phyloP scores from a whole-genome alignment of 2,329 filamentous ascomycete genomes.

The Calonectria pseudoturangicola region DNA sequence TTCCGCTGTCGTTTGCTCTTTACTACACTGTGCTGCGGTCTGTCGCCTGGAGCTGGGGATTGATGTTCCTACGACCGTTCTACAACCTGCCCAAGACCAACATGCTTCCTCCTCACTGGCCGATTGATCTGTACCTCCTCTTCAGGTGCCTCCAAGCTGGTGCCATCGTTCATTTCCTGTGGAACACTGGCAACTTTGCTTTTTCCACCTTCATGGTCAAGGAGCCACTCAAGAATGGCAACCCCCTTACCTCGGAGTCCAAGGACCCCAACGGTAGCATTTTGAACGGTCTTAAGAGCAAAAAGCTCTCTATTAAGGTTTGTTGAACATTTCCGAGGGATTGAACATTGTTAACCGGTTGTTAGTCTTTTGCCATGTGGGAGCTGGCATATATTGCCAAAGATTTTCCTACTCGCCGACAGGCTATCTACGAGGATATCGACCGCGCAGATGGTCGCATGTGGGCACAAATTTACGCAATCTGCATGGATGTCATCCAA shows the following conservation, averaged over 20 bases:
- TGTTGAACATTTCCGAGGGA: conserved; percentile 47
- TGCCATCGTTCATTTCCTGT: conserved; percentile 80
- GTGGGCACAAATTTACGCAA: conserved; percentile 85
- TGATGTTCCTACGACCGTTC: conserved; percentile 82
- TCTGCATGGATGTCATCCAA: conserved; percentile 82
- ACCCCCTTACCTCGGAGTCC: conserved; percentile 87
- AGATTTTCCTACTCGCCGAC: conserved; percentile 83
- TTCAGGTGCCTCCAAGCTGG: conserved; percentile 77
- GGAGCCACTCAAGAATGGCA: conserved; percentile 88
- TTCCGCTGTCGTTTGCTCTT: conserved; percentile 70
- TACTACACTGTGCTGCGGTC: conserved; percentile 79
- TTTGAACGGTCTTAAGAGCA: conserved; percentile 87
- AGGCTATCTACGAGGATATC: conserved; percentile 90
- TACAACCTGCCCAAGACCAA: conserved; percentile 85
- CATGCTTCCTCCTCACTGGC: conserved; percentile 75
- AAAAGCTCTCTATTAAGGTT: conserved; percentile 85
- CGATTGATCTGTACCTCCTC: conserved; percentile 74
- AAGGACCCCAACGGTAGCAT: conserved; percentile 95
- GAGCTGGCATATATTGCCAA: conserved; percentile 88
- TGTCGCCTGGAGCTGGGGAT: conserved; percentile 80
- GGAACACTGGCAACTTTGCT: conserved; percentile 84
- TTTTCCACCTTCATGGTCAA: conserved; percentile 89
- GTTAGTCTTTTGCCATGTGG: conserved; percentile 89
- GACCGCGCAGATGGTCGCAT: conserved; percentile 86
- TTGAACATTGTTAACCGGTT: conserved; percentile 45